phyloP scores from a whole-genome alignment of 2,329 filamentous ascomycete species.

The Penicillium sp. region DNA sequence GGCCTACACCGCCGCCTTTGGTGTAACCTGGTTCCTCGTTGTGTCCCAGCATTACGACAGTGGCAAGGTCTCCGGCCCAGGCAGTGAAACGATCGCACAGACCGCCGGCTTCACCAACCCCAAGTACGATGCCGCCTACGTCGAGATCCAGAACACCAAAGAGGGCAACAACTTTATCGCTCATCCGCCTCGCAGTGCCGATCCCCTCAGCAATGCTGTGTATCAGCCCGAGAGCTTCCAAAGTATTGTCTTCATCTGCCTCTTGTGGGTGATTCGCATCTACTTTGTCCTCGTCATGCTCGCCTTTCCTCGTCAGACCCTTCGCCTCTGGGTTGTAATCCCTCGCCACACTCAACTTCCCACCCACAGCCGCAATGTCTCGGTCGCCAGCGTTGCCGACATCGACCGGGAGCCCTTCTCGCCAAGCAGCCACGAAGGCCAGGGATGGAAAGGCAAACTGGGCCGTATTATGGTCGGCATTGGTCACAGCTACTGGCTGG shows the following conservation, averaged over 20 bases:
- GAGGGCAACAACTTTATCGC: conserved; percentile 52
- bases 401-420: conserved; percentile 69
- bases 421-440: conserved; percentile 67
- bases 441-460: conserved; percentile 75
- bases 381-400: conserved; percentile 49
- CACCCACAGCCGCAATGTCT: conserved; percentile 46
- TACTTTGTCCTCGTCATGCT: conserved; percentile 86
- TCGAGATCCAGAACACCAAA: conserved; percentile 50
- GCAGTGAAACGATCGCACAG: conserved; percentile 60
- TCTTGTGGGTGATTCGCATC: conserved; percentile 72
- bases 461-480: conserved; percentile 77
- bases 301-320: conserved; percentile 74
- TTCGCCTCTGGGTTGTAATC: conserved; percentile 61
- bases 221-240: conserved; percentile 68
- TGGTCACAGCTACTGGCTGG: conserved; percentile 79
- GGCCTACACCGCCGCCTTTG: conserved; percentile 79
- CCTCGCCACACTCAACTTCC: conserved; percentile 42
- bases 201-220: conserved; percentile 64
- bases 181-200: conserved; percentile 45
- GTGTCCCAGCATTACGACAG: conserved; percentile 59
- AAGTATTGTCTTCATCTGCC: conserved; percentile 74
- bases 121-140: conserved; percentile 60
- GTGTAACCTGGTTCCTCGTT: conserved; percentile 82
- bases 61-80: conserved; percentile 48
- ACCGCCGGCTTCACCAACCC: conserved; percentile 67